Evolutionary conservation across 2,329 filamentous ascomycete species (phyloP), one percentile per base, ranked within the genome.

Genomic region (Fusarium sp.): DNA sequence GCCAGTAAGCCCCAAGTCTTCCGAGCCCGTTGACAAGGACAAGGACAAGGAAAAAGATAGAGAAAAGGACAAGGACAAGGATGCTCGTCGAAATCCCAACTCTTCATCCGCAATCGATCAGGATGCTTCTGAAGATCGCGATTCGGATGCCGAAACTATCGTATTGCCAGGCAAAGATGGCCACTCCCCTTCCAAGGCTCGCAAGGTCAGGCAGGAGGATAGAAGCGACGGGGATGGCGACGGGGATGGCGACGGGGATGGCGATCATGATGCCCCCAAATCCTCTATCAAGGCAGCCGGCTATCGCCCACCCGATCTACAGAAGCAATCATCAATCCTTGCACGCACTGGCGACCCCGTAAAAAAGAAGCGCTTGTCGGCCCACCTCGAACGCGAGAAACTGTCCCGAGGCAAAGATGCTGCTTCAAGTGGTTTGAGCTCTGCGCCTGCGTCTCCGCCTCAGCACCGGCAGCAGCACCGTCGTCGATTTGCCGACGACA

Each of bases 141-240:
- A 89, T 68, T 91, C 88, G 2, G 88, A 91, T 71, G 88, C 88
- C 44, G 88, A 91, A 76, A 91, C 88, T 12, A 89, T 91, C 61
- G 88, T 91, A 32, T 75, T 90, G 31, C 83, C 86, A 10, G 86
- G 85, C 26, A 89, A 88, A 71, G 84, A 89, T 72, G 85, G 85
- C 35, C 79, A 86, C 69, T 89, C 86, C 24, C 86, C 86, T 1
- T 85, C 85, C 57, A 89, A 89, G 74, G 79, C 80, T 56, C 83
- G 85, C 57, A 89, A 88, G 75, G 79, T 85, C 42, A 89, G 88
- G 72, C 85, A 88, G 64, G 88, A 89, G 72, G 85, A 88, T 70
- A 83, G 80, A 69, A 85, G 82, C 67, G 86, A 87, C 54, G 80
- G 81, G 53, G 85, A 87, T 59, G 79, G 76, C 24, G 86, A 87